Base-by-base conservation (phyloP, 1,139 yeast genomes). In the Candida pseudoviswanathii region DNA sequence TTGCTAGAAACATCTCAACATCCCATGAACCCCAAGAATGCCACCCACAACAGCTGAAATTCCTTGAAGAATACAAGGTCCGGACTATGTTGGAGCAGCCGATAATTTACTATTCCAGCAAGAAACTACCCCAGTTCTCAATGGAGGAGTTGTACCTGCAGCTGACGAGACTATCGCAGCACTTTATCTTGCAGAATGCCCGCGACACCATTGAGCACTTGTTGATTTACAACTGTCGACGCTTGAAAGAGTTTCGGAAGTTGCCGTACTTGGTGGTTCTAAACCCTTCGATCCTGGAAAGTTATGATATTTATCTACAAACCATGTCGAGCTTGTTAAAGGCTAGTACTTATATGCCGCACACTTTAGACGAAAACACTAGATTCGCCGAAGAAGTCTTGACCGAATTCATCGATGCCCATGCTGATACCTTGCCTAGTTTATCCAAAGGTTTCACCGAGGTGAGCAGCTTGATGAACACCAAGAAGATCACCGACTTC, bases 281-380 rank as follows among this genome's bases (percentile, higher is more conserved):
- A 53, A 92, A 92, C 62, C 97, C 97, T n/a, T 82, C 89, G 58
- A 86, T 92, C 48, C 86, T 95, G n/a, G 84, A 82, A 58, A 86
- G 89, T 22, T 89, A 90, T 70, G 77, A 82, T 58, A 69, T 85
- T 44, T 92, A 92, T 66, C 71, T 89, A 55, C 76, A 81, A 52
- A 86, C 96, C 4, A 79, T 91, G 73, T 78, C 86, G 40, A 76
- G 84, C 3, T 67, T 90, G 54, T 67, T 85, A 45, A 73, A 79
- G 11, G 75, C 74, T 2, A 69, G 70, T 21, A 57, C 66, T 40
- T 66, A 64, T 46, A 68, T 67, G 9, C 74, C 80, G 9, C 68
- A 72, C 6, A 78, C 84, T 1, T 54, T 78, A 5, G 80, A 80
- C 50, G 85, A 85, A 46, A 85, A 87, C 57, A 65, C 66, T 4